Percentiles rank a stretch among this genome's conserved stretches.
Conservation (phyloP, 352 stramenopile genomes). For the Phytophthora melonis region DNA sequence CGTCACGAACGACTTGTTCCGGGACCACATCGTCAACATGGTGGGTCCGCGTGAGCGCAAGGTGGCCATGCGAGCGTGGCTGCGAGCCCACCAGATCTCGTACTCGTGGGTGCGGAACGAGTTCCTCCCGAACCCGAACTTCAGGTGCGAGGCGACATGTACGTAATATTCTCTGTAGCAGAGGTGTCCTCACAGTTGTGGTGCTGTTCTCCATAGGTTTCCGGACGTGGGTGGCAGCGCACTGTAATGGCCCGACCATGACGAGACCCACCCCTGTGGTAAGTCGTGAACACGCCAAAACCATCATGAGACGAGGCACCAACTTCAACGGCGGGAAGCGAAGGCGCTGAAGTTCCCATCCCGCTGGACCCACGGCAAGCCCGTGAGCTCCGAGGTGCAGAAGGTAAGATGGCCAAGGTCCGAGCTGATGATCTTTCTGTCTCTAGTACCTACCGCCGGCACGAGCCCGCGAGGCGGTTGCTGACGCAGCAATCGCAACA, state of each 20-base stretch:
- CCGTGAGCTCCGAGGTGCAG: background rate
- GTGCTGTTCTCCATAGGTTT: slow-evolving; percentile 23
- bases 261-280: slow-evolving; percentile 10
- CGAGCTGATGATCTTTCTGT: background rate
- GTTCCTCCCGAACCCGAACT: slow-evolving; percentile 90
- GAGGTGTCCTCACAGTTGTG: slow-evolving; percentile 3
- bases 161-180: slow-evolving; percentile 1
- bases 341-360: slow-evolving; percentile 5
- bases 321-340: slow-evolving; percentile 4
- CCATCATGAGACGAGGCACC: slow-evolving; percentile 18
- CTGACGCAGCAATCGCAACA: background rate
- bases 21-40: slow-evolving; percentile 85
- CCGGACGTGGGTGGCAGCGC: slow-evolving; percentile 12
- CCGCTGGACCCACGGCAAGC: slow-evolving; percentile 1
- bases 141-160: slow-evolving; percentile 41
- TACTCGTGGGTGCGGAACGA: slow-evolving; percentile 91
- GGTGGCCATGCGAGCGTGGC: slow-evolving; percentile 68
- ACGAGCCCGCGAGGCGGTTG: slow-evolving; percentile 6
- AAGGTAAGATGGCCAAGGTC: slow-evolving; percentile 1
- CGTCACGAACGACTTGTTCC: slow-evolving; percentile 91
- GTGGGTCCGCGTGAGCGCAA: slow-evolving; percentile 64
- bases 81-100: slow-evolving; percentile 81
- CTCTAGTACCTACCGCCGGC: background rate
- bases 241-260: slow-evolving; percentile 15
- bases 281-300: slow-evolving; percentile 22